A percentile compares a stretch with the other conserved stretches of the same genome.
These are phyloP conservation scores for Nakaseomyces nivariensis DNA, from an alignment of 1,139 yeast species.

Conservation along the genomic window DNA sequence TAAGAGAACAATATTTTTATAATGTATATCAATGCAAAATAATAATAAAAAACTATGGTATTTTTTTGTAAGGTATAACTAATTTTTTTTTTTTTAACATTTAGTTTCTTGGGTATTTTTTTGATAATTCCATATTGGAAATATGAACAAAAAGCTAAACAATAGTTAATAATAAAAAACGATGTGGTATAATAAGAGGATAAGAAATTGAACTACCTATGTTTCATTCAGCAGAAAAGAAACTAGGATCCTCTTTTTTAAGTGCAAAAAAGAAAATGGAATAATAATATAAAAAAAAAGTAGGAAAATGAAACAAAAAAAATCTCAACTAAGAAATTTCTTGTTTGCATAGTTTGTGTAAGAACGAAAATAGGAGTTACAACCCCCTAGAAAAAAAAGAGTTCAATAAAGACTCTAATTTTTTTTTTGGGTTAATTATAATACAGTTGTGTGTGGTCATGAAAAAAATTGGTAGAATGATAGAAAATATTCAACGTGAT, in stretches of 20 bases:
- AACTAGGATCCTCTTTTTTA: neutral
- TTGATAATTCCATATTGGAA: neutral
- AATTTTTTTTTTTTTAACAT: neutral
- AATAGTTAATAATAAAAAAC: neutral
- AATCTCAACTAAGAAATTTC: no score
- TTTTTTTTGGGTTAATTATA: neutral
- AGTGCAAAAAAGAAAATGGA: neutral
- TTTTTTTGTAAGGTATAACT: no score
- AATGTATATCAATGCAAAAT: no score
- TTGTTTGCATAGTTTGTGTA: neutral
- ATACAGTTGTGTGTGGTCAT: neutral
- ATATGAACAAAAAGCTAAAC: neutral
- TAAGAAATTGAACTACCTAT: no score
- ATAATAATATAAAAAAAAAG: neutral
- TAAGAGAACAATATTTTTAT: neutral
- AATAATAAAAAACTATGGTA: no score
- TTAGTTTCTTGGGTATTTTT: neutral
- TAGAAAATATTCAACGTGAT: neutral
- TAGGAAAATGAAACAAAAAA: no score
- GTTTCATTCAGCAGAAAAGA: no score
- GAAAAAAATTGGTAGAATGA: neutral
- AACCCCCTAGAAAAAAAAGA: neutral
- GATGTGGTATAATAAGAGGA: neutral
- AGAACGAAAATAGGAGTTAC: constrained; percentile 3
- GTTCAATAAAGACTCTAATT: neutral